phyloP scores from a whole-genome alignment of 768 basidiomycete species.

The Trametes punicea region DNA sequence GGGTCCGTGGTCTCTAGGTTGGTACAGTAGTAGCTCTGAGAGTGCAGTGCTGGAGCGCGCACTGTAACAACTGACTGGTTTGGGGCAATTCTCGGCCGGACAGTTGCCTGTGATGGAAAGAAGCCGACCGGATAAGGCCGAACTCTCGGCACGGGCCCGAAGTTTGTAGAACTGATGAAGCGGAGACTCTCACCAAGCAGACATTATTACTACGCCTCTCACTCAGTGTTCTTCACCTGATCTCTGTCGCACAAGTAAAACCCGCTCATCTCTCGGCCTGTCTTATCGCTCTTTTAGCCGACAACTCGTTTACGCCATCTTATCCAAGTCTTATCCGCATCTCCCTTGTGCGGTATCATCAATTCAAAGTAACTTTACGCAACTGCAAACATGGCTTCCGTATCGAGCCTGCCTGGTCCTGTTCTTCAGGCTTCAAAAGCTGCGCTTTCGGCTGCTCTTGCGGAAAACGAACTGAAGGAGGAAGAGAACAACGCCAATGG shows the following conservation, averaged over 20 bases:
- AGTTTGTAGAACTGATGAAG: slow-evolving; percentile 12
- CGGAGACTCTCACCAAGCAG: slow-evolving; percentile 18
- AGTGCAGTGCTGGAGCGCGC: too few species aligned
- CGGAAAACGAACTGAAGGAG: slow-evolving; percentile 43
- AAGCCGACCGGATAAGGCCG: not conserved
- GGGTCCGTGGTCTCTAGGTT: too few species aligned
- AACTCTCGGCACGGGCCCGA: not conserved
- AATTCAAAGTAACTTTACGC: slow-evolving; percentile 2
- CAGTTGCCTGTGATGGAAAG: not conserved
- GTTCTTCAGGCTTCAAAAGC: slow-evolving; percentile 79
- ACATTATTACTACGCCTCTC: slow-evolving; percentile 10
- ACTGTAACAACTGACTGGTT: not conserved
- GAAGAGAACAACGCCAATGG: slow-evolving; percentile 34
- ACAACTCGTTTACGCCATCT: slow-evolving; percentile 4
- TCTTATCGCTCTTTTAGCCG: slow-evolving; percentile 9
- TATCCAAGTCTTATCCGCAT: not conserved
- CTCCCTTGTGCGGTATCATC: not conserved
- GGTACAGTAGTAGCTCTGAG: too few species aligned
- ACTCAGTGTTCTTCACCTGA: slow-evolving; percentile 8
- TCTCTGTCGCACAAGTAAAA: not conserved
- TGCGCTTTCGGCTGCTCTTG: slow-evolving; percentile 70
- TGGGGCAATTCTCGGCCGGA: not conserved
- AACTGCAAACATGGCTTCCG: slow-evolving; percentile 16
- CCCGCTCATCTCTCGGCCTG: not conserved
- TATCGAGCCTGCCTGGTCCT: slow-evolving; percentile 54